phyloP scores from a whole-genome alignment of 2,329 filamentous ascomycete species.

The Neopestalotiopsis clavispora region DNA sequence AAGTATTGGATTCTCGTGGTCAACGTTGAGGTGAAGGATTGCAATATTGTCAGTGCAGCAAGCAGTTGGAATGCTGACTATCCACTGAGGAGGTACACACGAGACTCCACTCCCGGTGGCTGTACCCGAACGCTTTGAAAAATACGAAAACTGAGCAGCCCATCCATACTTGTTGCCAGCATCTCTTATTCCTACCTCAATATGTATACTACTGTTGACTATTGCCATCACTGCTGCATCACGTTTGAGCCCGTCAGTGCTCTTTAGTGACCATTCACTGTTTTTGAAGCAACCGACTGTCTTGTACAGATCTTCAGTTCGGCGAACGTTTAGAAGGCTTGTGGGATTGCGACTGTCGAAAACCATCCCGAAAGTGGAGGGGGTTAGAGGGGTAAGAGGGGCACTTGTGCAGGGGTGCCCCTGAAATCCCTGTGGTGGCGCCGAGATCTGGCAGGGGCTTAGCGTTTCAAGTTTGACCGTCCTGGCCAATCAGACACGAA shows the following conservation, averaged over 20 bases:
- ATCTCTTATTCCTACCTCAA: too few species aligned
- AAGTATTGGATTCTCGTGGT: not conserved
- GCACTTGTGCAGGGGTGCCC: not conserved
- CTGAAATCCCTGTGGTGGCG: not conserved
- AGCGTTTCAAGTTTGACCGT: not conserved
- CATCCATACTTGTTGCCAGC: too few species aligned
- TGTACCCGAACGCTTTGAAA: too few species aligned
- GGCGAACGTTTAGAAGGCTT: not conserved
- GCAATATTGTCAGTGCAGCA: not conserved
- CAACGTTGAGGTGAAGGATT: not conserved
- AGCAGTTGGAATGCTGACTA: not conserved
- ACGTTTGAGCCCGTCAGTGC: not conserved
- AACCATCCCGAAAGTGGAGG: slow-evolving; percentile 10
- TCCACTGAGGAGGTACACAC: not conserved
- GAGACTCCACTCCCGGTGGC: too few species aligned
- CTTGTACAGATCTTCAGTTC: not conserved
- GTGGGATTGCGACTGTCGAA: not conserved
- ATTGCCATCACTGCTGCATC: too few species aligned
- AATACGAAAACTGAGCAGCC: too few species aligned
- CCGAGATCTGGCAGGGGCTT: slow-evolving; percentile 7
- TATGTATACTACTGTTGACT: too few species aligned
- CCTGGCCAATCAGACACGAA: not conserved
- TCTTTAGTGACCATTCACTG: not conserved
- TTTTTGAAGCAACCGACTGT: slow-evolving; percentile 5
- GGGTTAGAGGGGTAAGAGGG: not conserved